Base-by-base conservation (phyloP, 371 early-diverging fungal genomes). In the Rhizopus delemar region DNA sequence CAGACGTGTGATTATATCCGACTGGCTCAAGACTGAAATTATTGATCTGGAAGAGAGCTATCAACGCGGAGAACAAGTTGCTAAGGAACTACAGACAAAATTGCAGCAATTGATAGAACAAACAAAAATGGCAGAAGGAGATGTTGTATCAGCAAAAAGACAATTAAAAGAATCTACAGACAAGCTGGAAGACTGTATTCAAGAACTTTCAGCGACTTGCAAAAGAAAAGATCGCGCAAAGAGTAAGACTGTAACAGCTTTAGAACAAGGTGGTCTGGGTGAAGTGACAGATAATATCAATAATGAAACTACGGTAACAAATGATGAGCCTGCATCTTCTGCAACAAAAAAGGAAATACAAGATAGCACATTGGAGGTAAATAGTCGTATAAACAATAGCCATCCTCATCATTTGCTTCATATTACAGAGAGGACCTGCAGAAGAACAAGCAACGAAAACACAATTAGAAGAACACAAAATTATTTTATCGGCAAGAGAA, bases 401-500 rank as follows among this genome's bases (percentile, higher is more conserved):
- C 22, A 22, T 22, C 22, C 22, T 22, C 22, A 22, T 43, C 1
- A 39, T 9, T 34, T 6, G 29, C 13, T 22, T 22, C 22, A 22
- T 22, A 22, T 22, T 22, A 22, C 22, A 55, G 54, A 16, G 53
- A 13, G 51, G 38, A n/a, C 9, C 56, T 32, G 32, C 58, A n/a
- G 60, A 60, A 15, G 70, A 69, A 3, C 73, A 73, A 59, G 65
- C 67, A 11, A 29, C 61, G 8, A 63, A 72, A 51, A 49, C 57
- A 12, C 71, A 73, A 53, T 51, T 70, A 8, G 68, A 66, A 38
- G 80, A 79, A 51, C 66, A 74, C n/a, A 66, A 69, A 46, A 29
- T 69, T 35, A 70, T 91, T 46, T 56, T 88, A 3, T 81, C 89
- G 9, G 75, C 82, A 41, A 75, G 88, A 12, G 77, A 78, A 62